Base-by-base conservation (phyloP, 768 basidiomycete species). In the Podaxis rugospora region DNA sequence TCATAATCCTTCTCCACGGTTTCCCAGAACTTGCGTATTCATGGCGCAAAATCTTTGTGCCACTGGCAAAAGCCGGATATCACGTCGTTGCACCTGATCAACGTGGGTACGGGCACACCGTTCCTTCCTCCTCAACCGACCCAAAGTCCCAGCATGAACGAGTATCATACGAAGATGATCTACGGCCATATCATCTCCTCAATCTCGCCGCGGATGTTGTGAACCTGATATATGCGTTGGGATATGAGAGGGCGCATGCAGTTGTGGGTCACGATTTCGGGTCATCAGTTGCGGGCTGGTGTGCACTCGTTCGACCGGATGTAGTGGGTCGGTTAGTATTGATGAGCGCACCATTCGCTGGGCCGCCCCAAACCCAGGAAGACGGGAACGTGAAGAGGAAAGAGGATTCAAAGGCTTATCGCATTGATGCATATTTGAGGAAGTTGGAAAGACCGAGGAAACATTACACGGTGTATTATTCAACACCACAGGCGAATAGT, bases 1-100 rank as follows among this genome's bases (percentile, higher is more conserved):
- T 88, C 13, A 65, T 87, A 50, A 57, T 88, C 32, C 80, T 89
- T 23, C 68, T 88, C 1, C 86, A 88, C 63, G 87, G 86, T 44
- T 88, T 88, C 67, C 86, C 86, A 9, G 86, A 88, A 66, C 75
- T 88, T 5, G 80, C 85, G 2, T 85, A 83, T 66, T 87, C 85
- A 6, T 88, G 85, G 84, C 76, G 87, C 13, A 84, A 85, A 62
- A 61, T 87, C 37, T 75, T 88, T 35, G 65, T 71, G 0, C 83
- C 83, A 0, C 75, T 88, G 25, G 68, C 81, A 0, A 64, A 71
- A 4, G 73, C 75, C 1, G 86, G 86, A 1, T 87, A 81, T 70
- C 77, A 81, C 56, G 85, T 87, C 66, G 80, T 88, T 49, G 86
- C 86, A 0, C 84, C 85, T 5, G 87, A 89, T 65, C 75, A 80